phyloP scores from a whole-genome alignment of 176 grass and related monocot genomes.

The Bothriochloa decipiens region DNA sequence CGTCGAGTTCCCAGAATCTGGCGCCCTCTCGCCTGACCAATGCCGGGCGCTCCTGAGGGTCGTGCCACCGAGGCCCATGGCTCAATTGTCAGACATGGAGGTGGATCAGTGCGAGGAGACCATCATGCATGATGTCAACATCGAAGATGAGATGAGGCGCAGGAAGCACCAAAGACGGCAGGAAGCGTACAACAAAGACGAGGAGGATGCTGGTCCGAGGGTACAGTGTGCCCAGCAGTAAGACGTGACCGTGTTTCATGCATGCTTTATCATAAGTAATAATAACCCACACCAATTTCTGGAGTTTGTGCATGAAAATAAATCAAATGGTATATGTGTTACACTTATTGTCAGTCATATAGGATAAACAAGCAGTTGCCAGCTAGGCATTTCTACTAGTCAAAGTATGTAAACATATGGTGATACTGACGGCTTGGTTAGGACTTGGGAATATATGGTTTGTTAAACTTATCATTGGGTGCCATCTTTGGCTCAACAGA shows the following conservation, averaged over 20 bases:
- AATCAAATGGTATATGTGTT: background rate
- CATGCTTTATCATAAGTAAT: background rate
- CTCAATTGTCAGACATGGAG: constrained; percentile 54
- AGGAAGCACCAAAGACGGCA: constrained; percentile 48
- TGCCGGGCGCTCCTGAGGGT: constrained; percentile 50
- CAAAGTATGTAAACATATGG: background rate
- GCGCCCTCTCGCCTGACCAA: constrained; percentile 51
- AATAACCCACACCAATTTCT: background rate
- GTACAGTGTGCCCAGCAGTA: constrained; percentile 82
- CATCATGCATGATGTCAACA: constrained; percentile 69
- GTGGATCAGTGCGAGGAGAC: constrained; percentile 74
- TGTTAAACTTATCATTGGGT: background rate
- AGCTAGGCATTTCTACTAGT: constrained; percentile 9
- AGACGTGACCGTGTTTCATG: constrained; percentile 3
- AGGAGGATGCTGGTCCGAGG: constrained; percentile 62
- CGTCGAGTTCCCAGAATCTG: constrained; percentile 67
- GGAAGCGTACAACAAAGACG: constrained; percentile 65
- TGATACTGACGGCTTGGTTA: background rate
- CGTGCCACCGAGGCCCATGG: constrained; percentile 35
- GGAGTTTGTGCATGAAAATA: background rate
- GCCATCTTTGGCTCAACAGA: background rate
- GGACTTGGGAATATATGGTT: background rate
- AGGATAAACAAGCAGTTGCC: background rate
- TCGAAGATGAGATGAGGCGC: constrained; percentile 76
- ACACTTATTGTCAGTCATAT: constrained; percentile 8